Evolutionary conservation across 768 basidiomycete species (phyloP), one percentile per base, ranked within the genome.

Genomic region (Kwoniella mangroviensis): DNA sequence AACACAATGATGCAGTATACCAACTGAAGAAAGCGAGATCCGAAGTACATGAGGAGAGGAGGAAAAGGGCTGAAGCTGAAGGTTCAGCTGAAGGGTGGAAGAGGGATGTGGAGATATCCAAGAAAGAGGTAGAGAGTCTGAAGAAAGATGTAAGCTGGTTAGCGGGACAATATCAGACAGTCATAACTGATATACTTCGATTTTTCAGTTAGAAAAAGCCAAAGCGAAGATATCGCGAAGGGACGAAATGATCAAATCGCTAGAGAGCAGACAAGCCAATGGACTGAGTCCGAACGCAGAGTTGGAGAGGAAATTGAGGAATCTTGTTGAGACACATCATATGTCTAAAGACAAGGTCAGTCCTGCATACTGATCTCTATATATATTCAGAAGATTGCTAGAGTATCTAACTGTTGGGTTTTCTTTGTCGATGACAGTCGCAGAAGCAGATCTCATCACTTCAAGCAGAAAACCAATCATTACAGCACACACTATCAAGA

Each of bases 151-250:
- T 63, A 53, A 55, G 67, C 41, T n/a, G n/a, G n/a, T n/a, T n/a
- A n/a, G n/a, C n/a, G n/a, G n/a, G n/a, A n/a, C n/a, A n/a, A n/a
- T n/a, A n/a, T n/a, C n/a, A n/a, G n/a, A n/a, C n/a, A n/a, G n/a
- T n/a, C n/a, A n/a, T n/a, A n/a, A n/a, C n/a, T n/a, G n/a, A n/a
- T n/a, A n/a, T n/a, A n/a, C n/a, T n/a, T n/a, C n/a, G n/a, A n/a
- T n/a, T n/a, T n/a, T n/a, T n/a, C 56, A 79, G 77, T 56, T 79
- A 13, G 69, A 73, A 21, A 68, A 51, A 34, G 71, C 73, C 2
- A 69, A 68, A 51, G 68, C 67, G 15, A 68, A 63, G 43, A 63
- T 79, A 53, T 56, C 55, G 4, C 67, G 69, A 34, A 58, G 72
- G 54, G 73, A 78, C 22, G 71, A 71, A 51, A 71, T 61, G 1